These are phyloP conservation scores for Zasmidium citrigriseum DNA, from an alignment of 2,329 filamentous ascomycete species.

Conservation along the genomic window DNA sequence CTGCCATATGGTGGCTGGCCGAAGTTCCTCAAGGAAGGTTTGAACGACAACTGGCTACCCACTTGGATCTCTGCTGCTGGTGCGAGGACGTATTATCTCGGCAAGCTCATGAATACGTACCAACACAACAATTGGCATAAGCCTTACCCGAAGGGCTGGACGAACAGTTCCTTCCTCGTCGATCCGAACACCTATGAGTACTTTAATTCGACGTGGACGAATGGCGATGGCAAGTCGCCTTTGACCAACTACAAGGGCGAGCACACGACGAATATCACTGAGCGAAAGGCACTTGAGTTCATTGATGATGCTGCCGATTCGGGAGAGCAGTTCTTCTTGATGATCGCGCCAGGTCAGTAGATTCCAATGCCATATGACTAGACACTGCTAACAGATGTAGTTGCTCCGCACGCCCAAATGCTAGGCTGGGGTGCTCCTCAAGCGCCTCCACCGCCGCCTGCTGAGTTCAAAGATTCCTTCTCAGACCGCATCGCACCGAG, in stretches of 20 bases:
- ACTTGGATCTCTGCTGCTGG: conserved; percentile 69
- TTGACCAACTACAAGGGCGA: conserved; percentile 49
- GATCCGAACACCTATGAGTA: conserved; percentile 69
- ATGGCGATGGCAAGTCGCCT: conserved; percentile 48
- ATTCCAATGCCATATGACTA: not conserved
- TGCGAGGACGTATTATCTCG: conserved; percentile 70
- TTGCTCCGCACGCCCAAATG: conserved; percentile 18
- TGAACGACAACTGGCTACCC: conserved; percentile 67
- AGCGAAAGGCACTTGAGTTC: conserved; percentile 58
- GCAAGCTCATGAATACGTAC: conserved; percentile 67
- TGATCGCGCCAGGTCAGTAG: conserved; percentile 15
- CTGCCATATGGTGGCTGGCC: conserved; percentile 62
- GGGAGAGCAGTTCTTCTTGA: conserved; percentile 21
- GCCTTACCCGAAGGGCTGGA: conserved; percentile 61
- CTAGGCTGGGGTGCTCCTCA: conserved; percentile 41
- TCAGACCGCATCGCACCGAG: conserved; percentile 55
- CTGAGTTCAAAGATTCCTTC: conserved; percentile 61
- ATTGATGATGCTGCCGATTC: conserved; percentile 37
- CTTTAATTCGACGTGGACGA: conserved; percentile 60
- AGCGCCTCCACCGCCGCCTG: conserved; percentile 58
- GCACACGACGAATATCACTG: conserved; percentile 60
- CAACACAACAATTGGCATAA: conserved; percentile 58
- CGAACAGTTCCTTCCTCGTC: conserved; percentile 44
- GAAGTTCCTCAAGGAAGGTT: conserved; percentile 65
- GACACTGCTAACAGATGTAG: not conserved